Base-by-base conservation (phyloP, 371 early-diverging fungal genomes). In the Actinomortierella ambigua region DNA sequence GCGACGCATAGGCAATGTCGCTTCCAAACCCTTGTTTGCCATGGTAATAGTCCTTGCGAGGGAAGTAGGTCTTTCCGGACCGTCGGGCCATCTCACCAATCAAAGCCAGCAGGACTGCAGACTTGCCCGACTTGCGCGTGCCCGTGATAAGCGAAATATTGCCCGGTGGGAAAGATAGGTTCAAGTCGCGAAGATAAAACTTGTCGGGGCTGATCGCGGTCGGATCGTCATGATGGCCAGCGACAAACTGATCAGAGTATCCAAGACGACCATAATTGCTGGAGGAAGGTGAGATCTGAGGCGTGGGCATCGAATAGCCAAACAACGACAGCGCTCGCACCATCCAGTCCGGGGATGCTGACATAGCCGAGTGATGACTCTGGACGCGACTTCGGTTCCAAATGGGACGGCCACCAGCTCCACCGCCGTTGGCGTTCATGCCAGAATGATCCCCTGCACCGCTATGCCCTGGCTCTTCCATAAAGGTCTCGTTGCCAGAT, bases 11-110 rank as follows among this genome's bases (percentile, higher is more conserved):
- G 0, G 75, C 75, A 7, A 73, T 54, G 47, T 73, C 75, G n/a
- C 67, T 66, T 17, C 75, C 75, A 23, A 67, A 73, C 2, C 75
- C 75, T 43, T 73, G 67, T 34, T 67, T 73, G 27, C 67, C 67
- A 50, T 73, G 75, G 34, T 67, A 73, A 26, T 73, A 73, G 34
- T 73, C 75, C 52, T 66, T 73, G 13, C 75, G 67, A 3, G 75
- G 75, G 57, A 73, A 50, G 27, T 73, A 73, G 3, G 67, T 73
- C 61, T 73, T 73, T 34, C 75, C 75, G 18, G 63, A 57, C 9
- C 54, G 57, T 13, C 75, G 67, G 2, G 75, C 67, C 75, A 73
- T 73, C 51, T 73, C 75, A 1, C 75, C 75, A 23, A 73, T 63
- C 40, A 73, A 27, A 0, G 75, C 75, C 34, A 73, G 23, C 42